Conservation (phyloP, 257 asterid genomes). For the Rehmannia glutinosa region DNA sequence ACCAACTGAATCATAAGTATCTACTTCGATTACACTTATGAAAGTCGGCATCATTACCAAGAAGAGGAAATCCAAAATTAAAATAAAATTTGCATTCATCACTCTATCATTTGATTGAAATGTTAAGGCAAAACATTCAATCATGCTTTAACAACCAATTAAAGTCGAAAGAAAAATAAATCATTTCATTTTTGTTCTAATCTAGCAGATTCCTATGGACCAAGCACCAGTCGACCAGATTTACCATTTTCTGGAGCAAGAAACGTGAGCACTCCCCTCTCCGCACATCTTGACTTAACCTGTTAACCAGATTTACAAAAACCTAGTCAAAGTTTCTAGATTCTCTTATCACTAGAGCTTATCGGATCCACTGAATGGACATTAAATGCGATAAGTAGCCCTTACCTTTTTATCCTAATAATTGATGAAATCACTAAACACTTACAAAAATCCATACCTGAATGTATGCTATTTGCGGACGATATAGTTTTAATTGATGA, state of each 20-base stretch:
- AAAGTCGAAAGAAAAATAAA: neutral
- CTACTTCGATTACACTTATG: neutral
- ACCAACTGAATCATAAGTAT: neutral
- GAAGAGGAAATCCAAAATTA: neutral
- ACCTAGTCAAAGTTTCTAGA: neutral
- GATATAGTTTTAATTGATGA: too few relatives aligned
- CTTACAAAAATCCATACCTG: too few relatives aligned
- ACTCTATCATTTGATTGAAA: neutral
- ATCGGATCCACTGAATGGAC: neutral
- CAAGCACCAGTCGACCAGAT: neutral
- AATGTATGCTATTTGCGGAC: too few relatives aligned
- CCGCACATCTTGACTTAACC: neutral
- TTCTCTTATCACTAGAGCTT: neutral
- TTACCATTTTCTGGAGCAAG: neutral
- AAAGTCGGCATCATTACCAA: neutral
- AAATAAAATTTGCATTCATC: neutral
- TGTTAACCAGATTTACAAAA: neutral
- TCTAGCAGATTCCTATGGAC: neutral
- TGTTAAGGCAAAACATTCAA: neutral
- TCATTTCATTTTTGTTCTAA: neutral
- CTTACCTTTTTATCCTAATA: too few relatives aligned
- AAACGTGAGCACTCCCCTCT: neutral
- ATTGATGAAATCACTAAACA: too few relatives aligned
- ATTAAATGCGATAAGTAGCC: neutral
- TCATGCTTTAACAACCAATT: neutral